A percentile compares a stretch with the other conserved stretches of the same genome.
Evolutionary conservation across 768 basidiomycete genomes (phyloP).

Genomic region (Polyporus arcularius): DNA sequence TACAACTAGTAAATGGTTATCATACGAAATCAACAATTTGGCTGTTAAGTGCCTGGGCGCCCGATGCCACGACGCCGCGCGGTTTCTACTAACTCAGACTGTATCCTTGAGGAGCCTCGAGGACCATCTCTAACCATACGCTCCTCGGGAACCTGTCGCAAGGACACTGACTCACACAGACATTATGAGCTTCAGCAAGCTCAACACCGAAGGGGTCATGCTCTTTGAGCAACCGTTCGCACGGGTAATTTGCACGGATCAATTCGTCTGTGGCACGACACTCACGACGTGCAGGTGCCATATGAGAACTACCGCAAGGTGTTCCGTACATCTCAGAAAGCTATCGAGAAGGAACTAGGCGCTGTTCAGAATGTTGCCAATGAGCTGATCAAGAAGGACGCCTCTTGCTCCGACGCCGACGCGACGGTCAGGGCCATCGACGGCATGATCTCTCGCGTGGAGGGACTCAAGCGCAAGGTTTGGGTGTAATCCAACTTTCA

Average conservation of each 20-base stretch:
- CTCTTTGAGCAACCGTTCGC: slow-evolving; percentile 86
- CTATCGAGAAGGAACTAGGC: slow-evolving; percentile 77
- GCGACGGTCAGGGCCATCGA: slow-evolving; percentile 61
- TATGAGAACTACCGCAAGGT: slow-evolving; percentile 87
- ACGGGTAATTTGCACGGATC: slow-evolving; percentile 45
- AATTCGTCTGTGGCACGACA: background rate
- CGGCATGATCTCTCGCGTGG: slow-evolving; percentile 72
- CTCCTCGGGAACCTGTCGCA: background rate
- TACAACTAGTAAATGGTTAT: no score
- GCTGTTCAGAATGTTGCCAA: slow-evolving; percentile 55
- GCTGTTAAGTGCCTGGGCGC: no score
- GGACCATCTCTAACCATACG: background rate
- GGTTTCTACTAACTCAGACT: no score
- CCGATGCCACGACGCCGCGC: no score
- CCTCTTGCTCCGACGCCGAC: slow-evolving; percentile 41
- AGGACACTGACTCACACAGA: background rate
- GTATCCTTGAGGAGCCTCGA: no score
- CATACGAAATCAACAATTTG: no score
- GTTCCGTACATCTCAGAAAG: slow-evolving; percentile 81
- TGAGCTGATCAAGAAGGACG: slow-evolving; percentile 50
- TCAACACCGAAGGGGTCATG: slow-evolving; percentile 72
- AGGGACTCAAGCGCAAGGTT: slow-evolving; percentile 89
- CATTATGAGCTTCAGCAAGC: slow-evolving; percentile 42
- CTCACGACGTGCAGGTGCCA: slow-evolving; percentile 59
- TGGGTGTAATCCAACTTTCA: background rate